Evolutionary conservation across 352 stramenopile species (phyloP), one percentile per base, ranked within the genome.

Genomic region (Thraustochytrium sp.): DNA sequence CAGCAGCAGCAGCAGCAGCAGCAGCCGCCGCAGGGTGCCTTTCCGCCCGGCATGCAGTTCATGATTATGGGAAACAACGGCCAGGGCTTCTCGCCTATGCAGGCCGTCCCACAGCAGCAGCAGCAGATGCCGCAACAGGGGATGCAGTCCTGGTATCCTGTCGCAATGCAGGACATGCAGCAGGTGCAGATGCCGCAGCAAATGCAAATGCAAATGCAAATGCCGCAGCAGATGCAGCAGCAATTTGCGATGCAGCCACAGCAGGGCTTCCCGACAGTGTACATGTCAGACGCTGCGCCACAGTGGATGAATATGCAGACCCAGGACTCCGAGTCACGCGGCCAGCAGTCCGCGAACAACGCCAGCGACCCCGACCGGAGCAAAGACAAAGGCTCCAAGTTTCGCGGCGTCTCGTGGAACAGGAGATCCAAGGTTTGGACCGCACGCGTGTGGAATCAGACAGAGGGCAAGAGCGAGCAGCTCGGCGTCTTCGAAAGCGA

Each of bases 381-480:
- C 36, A 72, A 72, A 26, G 59, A 72, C 40, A 72, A 46, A 3
- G 59, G 59, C 8, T 83, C 75, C 38, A 84, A 80, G 49, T 84
- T 68, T 29, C 61, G 55, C 26, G 75, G 75, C 29, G 75, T 84
- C 2, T 83, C 59, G 21, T 84, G 75, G 75, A 49, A 84, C 36
- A 31, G 42, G 29, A 9, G 75, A 9, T 49, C 53, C 29, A 84
- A 80, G 49, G 8, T 54, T 9, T 84, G 61, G 55, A 80, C 61
- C 11, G 34, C 75, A 11, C 40, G 75, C 13, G 29, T 84, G 9
- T 84, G 75, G 75, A 83, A 61, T n/a, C 26, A 29, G 9, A 44
- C 29, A 21, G 23, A 82, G 18, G 31, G 49, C 37, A 75, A 78
- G 44, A 76, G 55, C 51, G 61, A 84, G 34, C 61, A 84, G 8